Base-by-base conservation (phyloP, 192 early-diverging fungal species). In the Umbelopsis vinacea region DNA sequence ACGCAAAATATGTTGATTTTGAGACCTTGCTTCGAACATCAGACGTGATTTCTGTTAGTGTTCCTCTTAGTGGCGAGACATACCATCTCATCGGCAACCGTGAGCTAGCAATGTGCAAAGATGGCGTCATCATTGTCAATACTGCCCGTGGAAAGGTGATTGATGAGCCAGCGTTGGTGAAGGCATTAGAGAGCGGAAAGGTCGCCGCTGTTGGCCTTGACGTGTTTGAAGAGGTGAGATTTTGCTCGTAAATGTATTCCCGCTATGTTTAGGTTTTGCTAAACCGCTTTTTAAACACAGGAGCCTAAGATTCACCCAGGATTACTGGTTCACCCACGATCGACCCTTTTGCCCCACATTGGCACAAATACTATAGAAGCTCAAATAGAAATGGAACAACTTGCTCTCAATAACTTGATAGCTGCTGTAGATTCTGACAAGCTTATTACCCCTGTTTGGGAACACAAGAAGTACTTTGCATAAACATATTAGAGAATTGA, bases 21-120 rank as follows among this genome's bases (percentile, higher is more conserved):
- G 85, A 86, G 37, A 86, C 85, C 3, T 66, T 86, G 19, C 70
- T 86, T 40, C 73, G 74, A 14, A 83, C 83, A 24, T 86, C 85
- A 2, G 85, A 86, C 52, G 75, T 86, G 21, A 81, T 86, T 38
- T 81, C 80, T 35, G 68, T 86, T 19, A 80, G 74, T 57, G 78
- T 82, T 1, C 85, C 85, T 29, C 66, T 82, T 15, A 86, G 73
- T 52, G 55, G 70, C 9, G 54, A 75, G 4, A 86, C 85, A 4
- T 75, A 40, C 15, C 79, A 82, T 68, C 35, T 86, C 54, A 75
- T 86, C 55, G 70, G 71, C 66, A 76, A 74, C 35, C 68, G 69
- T 19, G 82, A 86, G 54, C 82, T 87, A 43, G 69, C 83, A 19
- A 77, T 79, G 75, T 84, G 86, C 79, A 87, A 83, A 47, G 74